phyloP scores from a whole-genome alignment of 1,284 basidiomycete genomes.

The Austroboletus novae-zelandiae region DNA sequence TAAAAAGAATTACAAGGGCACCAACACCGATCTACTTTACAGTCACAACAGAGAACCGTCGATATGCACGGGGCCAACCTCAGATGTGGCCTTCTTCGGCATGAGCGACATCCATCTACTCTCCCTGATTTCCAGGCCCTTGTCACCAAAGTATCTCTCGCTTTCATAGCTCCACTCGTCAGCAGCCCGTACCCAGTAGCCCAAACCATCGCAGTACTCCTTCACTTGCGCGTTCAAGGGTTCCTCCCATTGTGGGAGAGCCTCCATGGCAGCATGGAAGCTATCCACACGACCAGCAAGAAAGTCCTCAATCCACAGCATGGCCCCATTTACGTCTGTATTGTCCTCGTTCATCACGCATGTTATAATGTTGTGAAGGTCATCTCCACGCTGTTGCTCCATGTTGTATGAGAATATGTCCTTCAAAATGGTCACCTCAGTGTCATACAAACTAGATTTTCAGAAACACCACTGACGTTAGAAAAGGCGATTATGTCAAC shows the following conservation, averaged over 20 bases:
- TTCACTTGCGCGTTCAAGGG: constrained; percentile 25
- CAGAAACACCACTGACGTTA: constrained; percentile 1
- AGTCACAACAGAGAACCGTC: constrained; percentile 8
- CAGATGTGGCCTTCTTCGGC: background rate
- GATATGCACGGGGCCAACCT: constrained; percentile 9
- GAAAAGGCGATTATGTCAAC: constrained; percentile 2
- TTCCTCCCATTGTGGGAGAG: constrained; percentile 7
- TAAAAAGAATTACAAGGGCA: too few relatives aligned
- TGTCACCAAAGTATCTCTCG: constrained; percentile 35
- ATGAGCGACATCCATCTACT: constrained; percentile 11
- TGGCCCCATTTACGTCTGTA: constrained; percentile 32
- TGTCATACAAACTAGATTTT: background rate
- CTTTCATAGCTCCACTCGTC: constrained; percentile 30
- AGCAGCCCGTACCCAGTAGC: constrained; percentile 16
- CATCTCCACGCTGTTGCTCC: constrained; percentile 37
- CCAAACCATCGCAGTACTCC: constrained; percentile 20
- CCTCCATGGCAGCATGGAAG: constrained; percentile 7
- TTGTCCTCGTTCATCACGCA: constrained; percentile 35
- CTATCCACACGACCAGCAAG: background rate
- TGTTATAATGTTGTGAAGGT: constrained; percentile 38
- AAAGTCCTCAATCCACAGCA: constrained; percentile 31
- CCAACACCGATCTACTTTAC: too few relatives aligned
- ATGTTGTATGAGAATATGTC: constrained; percentile 34
- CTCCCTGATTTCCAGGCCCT: constrained; percentile 20
- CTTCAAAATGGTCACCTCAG: constrained; percentile 1